Evolutionary conservation across 805 yeast genomes (phyloP).

Genomic region (Ogataea henricii): DNA sequence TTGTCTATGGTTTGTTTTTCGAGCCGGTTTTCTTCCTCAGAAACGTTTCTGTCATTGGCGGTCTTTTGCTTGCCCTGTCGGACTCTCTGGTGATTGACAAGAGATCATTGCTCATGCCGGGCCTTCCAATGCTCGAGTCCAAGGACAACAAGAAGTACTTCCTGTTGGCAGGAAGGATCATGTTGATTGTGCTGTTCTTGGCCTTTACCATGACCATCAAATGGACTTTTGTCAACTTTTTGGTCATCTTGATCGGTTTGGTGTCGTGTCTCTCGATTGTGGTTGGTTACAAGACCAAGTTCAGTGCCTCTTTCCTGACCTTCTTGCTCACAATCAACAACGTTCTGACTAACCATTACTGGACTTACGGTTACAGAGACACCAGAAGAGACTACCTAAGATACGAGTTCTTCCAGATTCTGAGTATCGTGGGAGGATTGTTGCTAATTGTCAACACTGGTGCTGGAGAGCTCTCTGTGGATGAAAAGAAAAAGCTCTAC

Average conservation of each 20-base stretch:
- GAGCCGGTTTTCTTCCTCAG: constrained; percentile 82
- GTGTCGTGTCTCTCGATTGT: constrained; percentile 74
- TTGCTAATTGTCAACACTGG: constrained; percentile 91
- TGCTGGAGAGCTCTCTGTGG: constrained; percentile 91
- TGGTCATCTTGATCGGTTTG: constrained; percentile 71
- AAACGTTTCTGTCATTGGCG: constrained; percentile 89
- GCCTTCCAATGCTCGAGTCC: constrained; percentile 70
- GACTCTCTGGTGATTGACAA: constrained; percentile 82
- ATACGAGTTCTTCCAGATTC: constrained; percentile 92
- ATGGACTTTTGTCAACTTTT: constrained; percentile 66
- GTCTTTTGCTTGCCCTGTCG: constrained; percentile 80
- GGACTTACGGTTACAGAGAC: constrained; percentile 72
- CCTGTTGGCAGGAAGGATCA: constrained; percentile 82
- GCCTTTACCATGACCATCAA: constrained; percentile 78
- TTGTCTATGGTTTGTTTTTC: constrained; percentile 83
- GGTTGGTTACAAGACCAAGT: constrained; percentile 90
- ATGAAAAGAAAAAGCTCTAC: constrained; percentile 92
- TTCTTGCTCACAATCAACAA: constrained; percentile 75
- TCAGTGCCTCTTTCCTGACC: constrained; percentile 74
- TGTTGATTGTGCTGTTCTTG: constrained; percentile 80
- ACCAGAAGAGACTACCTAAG: constrained; percentile 84
- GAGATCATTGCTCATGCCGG: constrained; percentile 68
- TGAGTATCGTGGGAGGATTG: constrained; percentile 93
- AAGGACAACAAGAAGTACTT: constrained; percentile 79
- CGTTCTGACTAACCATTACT: constrained; percentile 79